Evolutionary conservation across 2,329 filamentous ascomycete genomes (phyloP), one percentile per base, ranked within the genome.

Genomic region (Huntiella abstrusa): DNA sequence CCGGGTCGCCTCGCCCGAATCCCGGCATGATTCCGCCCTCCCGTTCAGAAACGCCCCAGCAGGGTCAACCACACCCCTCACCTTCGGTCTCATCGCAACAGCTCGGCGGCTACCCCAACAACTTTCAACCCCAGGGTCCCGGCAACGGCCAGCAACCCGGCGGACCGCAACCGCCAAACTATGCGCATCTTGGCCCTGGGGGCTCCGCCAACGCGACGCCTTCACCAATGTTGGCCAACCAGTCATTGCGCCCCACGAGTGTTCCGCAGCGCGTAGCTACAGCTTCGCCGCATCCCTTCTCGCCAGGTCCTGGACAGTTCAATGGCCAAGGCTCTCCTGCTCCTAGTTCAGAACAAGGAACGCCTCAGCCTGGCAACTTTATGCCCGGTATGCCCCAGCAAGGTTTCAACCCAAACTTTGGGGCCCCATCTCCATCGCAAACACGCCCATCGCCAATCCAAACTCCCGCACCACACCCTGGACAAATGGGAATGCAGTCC

Each of bases 1-100:
- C 78, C 54, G 79, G 82, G 59, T 92, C 86, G 32, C 86, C 88
- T 45, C 73, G 79, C 56, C 82, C 80, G 58, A 77, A 80, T 47
- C 73, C 80, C 4, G 75, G 75, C 53, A 82, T 82, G 64, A 63
- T 85, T 28, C 81, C 83, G 42, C 77, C 75, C 17, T 92, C 88
- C 63, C 83, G 88, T 62, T 88, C 88, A 55, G 87, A 94, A 59
- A 96, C 88, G 28, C 88, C 88, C 33, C 83, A 85, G 56, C 83
- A 88, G 58, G 72, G 77, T 52, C 71, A 72, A 40, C 38, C 16
- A 12, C 42, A 46, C 10, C 45, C 19, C 10, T 41, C 38, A 1
- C 45, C 41, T 12, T 22, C 39, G 3, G n/a, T 15, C 2, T 40
- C 36, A 7, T 32, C 33, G 16, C 39, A 43, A 8, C 45, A 47